Percentiles rank a stretch among this genome's conserved stretches.
Evolutionary conservation across 148 eudicot species (phyloP).

Genomic region (Mesembryanthemum crystallinum): DNA sequence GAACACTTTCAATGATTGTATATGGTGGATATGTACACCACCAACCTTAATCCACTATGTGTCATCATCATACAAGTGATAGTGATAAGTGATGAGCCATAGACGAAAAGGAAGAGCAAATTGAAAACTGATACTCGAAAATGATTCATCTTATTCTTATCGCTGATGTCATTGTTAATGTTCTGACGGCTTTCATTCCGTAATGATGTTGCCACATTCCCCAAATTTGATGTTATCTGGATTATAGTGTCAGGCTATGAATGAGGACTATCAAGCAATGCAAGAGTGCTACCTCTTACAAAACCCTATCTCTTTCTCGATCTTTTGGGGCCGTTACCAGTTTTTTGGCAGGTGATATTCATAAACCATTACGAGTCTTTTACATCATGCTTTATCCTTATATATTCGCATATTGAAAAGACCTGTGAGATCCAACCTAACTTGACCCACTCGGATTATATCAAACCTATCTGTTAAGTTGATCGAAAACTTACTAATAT

Average conservation of each 20-base stretch:
- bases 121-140: not conserved
- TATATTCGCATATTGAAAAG: no score
- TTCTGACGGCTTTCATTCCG: not conserved
- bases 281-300: no score
- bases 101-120: slow-evolving; percentile 10
- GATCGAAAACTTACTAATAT: no score
- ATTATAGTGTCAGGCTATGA: not conserved
- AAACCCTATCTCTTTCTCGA: no score
- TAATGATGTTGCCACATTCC: slow-evolving; percentile 15
- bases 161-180: not conserved
- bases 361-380: no score
- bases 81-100: slow-evolving; percentile 16
- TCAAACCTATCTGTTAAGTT: no score
- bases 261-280: no score
- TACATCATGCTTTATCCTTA: no score
- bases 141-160: not conserved
- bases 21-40: slow-evolving; percentile 22
- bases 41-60: slow-evolving; percentile 22
- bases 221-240: not conserved
- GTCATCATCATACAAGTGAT: slow-evolving; percentile 8
- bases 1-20: slow-evolving; percentile 19
- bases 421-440: no score
- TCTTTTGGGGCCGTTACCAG: no score
- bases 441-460: no score
- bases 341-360: no score